Percentiles rank a stretch among this genome's conserved stretches.
Evolutionary conservation across 805 yeast species (phyloP).

Genomic region (Hanseniaspora lachancei): DNA sequence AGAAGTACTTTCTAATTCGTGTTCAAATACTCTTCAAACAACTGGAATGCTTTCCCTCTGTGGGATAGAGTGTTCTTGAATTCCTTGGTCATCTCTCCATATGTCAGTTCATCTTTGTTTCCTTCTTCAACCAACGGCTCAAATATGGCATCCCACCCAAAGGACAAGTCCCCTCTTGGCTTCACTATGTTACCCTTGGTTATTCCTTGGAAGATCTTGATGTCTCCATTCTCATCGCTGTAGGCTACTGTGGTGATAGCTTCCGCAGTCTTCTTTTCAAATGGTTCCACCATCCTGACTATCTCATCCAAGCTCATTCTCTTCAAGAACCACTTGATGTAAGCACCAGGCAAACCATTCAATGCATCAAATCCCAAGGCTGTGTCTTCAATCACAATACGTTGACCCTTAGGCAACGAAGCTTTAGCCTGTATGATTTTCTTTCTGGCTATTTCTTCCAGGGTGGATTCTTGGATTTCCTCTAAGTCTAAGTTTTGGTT

Average conservation of each 20-base stretch:
- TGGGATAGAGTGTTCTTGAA: constrained; percentile 77
- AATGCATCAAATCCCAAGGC: constrained; percentile 73
- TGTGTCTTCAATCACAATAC: constrained; percentile 92
- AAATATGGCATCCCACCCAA: constrained; percentile 93
- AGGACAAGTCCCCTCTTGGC: constrained; percentile 62
- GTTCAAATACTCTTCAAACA: constrained; percentile 46
- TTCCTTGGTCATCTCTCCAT: constrained; percentile 76
- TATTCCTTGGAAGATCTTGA: constrained; percentile 70
- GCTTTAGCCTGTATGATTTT: constrained; percentile 67
- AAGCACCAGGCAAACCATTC: constrained; percentile 87
- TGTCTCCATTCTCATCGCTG: constrained; percentile 72
- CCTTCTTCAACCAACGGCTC: constrained; percentile 52
- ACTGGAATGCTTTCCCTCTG: constrained; percentile 67
- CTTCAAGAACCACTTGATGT: constrained; percentile 81
- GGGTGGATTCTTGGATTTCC: constrained; percentile 76
- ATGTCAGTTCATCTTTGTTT: constrained; percentile 36
- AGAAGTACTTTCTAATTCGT: background rate
- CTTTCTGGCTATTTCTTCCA: constrained; percentile 65
- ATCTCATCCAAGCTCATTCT: constrained; percentile 64
- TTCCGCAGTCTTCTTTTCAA: constrained; percentile 69
- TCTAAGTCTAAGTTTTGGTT: constrained; percentile 67
- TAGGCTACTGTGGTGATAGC: constrained; percentile 90
- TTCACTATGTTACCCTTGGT: constrained; percentile 70
- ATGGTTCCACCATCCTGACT: constrained; percentile 64
- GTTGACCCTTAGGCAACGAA: constrained; percentile 40